Evolutionary conservation across 257 asterid genomes (phyloP).

Genomic region (Gentiana dahurica): DNA sequence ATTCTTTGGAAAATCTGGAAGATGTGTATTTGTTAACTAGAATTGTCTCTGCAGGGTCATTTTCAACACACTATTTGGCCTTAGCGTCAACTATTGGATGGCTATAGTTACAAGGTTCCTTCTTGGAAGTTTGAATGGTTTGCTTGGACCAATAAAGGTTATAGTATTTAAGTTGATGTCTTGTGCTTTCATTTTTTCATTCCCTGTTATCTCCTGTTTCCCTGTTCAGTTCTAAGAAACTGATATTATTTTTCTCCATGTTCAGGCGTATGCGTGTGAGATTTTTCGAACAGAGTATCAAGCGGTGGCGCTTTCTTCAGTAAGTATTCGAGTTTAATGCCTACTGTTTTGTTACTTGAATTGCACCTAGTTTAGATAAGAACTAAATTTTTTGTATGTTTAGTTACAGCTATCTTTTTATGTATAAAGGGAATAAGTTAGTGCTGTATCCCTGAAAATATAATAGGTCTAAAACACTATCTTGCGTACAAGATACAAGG

Average conservation of each 20-base stretch:
- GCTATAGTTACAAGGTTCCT: constrained; percentile 65
- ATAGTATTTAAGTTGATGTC: neutral
- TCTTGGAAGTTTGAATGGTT: constrained; percentile 66
- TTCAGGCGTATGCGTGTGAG: constrained; percentile 82
- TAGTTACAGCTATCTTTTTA: no score
- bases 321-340: constrained; percentile 19
- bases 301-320: constrained; percentile 58
- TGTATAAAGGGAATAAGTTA: neutral
- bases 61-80: constrained; percentile 76
- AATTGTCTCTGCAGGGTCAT: constrained; percentile 37
- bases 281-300: constrained; percentile 66
- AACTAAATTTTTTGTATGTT: no score
- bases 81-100: constrained; percentile 69
- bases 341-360: neutral
- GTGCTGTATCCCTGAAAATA: neutral
- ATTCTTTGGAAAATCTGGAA: neutral
- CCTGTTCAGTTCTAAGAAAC: neutral
- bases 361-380: no score
- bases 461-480: neutral
- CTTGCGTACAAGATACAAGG: no score
- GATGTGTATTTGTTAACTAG: no score
- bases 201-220: neutral
- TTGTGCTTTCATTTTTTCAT: neutral
- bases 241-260: constrained; percentile 3
- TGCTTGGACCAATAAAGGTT: constrained; percentile 78